Evolutionary conservation across 805 yeast genomes (phyloP), one percentile per base, ranked within the genome.

Genomic region (Saccharomycopsis sp.): DNA sequence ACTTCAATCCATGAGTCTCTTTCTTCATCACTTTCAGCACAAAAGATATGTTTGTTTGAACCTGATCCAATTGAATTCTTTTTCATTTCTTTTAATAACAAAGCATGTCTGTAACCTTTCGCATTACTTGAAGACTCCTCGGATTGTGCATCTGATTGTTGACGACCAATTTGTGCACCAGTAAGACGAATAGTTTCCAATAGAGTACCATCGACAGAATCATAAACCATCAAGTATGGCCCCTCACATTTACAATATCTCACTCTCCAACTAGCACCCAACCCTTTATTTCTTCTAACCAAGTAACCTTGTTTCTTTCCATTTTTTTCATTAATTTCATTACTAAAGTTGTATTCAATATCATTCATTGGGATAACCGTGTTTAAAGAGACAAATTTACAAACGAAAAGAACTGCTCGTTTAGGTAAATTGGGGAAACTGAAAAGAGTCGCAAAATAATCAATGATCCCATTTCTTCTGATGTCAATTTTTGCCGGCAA

Each of bases 1-100:
- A 66, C 66, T 14, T 73, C 69, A 6, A 84, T 74, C 93, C 94
- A 85, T 7, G 65, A 65, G 54, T 82, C 89, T 45, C 90, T 71
- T 56, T 87, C 95, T 22, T 68, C 72, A 37, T 82, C 82, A 6
- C 82, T 77, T 58, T 88, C 95, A 2, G 93, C 82, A 60, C 94
- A 85, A 43, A 87, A 72, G 41, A 75, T 71, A 55, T 81, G 85
- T 51, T 71, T 78, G 1, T 75, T 73, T 4, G 54, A 37, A n/a
- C 48, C 40, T 4, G 56, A 40, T 4, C 51, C 51, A 37, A 55
- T 53, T 4, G 54, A 20, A 5, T 48, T 51, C 40, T 64, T 68
- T 40, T 66, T 67, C 3, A 70, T 59, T 44, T 75, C 81, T 62
- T 74, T 61, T 2, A 75, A 62, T 26, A 77, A 66, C 52, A 81